Base-by-base conservation (phyloP, 2,329 filamentous ascomycete species). In the Curvularia spicifera region DNA sequence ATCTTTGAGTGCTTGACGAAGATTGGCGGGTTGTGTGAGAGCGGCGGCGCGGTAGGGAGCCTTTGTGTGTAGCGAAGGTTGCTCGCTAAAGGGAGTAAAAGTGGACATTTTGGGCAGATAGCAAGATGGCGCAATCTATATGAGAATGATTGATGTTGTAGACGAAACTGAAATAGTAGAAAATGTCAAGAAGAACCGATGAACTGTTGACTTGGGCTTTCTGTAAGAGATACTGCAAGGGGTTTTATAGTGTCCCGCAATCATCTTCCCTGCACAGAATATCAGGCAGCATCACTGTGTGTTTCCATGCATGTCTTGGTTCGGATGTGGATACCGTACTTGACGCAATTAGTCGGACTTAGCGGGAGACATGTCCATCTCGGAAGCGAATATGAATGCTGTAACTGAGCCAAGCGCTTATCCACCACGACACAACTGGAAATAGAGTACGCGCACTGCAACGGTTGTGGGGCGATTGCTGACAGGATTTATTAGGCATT, bases 11-110 rank as follows among this genome's bases (percentile, higher is more conserved):
- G 69, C 69, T 54, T 69, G 52, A 13, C 52, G 58, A 1, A 68
- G 60, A 18, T 71, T 71, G 2, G 60, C 65, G 3, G 68, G 68
- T 10, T 67, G 63, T 18, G 68, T 71, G 44, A 71, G 60, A 51
- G 63, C 54, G 8, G 65, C 63, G 7, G 67, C 56, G 28, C 69
- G 64, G 39, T 70, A 70, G 0, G 65, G 64, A 12, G 69, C 68
- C 8, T 61, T 49, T 7, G 65, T 53, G 29, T 71, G 69, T 39
- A 71, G 62, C 26, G 63, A 61, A 15, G 62, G 61, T 24, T 71
- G 69, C 54, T 71, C 64, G 59, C 51, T 63, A 60, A 61, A 71
- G 22, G 67, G 63, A 40, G 60, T 64, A 50, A 57, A 63, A 42
- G 47, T 57, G 22, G 56, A 53, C 68, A 70, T 71, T 4, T 15